phyloP scores from a whole-genome alignment of 495 filamentous ascomycete species.

The Penicillium ochrochloron region DNA sequence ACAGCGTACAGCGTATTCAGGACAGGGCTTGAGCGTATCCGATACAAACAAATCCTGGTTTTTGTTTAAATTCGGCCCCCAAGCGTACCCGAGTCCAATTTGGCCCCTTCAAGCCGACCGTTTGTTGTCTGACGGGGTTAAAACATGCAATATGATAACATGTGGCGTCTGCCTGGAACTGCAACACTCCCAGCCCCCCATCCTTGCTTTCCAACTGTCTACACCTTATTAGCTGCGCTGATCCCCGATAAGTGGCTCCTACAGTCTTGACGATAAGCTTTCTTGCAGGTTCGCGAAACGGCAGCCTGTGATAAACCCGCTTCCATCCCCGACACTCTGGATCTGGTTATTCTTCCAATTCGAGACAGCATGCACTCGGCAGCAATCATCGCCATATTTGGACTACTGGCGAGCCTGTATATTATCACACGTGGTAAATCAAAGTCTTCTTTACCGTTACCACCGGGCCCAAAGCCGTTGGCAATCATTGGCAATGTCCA shows the following conservation, averaged over 20 bases:
- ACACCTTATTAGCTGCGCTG: not conserved
- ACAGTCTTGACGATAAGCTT: not conserved
- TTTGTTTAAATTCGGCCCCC: not conserved
- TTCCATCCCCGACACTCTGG: not conserved
- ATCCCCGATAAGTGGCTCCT: not conserved
- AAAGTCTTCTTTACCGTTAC: conserved; percentile 35
- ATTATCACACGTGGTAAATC: not conserved
- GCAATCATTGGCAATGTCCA: conserved; percentile 62
- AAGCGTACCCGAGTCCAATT: not conserved
- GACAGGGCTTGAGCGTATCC: not conserved
- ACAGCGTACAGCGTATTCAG: not conserved
- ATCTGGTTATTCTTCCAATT: not conserved
- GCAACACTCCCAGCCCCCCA: not conserved
- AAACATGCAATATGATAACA: not conserved
- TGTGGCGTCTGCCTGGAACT: not conserved
- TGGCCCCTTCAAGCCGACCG: not conserved
- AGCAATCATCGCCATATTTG: not conserved
- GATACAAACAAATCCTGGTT: not conserved
- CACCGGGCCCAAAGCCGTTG: conserved; percentile 59
- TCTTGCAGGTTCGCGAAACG: not conserved
- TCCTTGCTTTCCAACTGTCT: not conserved
- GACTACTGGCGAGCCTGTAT: not conserved
- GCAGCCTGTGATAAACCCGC: not conserved
- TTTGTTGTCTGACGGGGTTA: not conserved
- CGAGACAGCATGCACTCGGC: not conserved